Conservation (phyloP, 2,329 filamentous ascomycete genomes). For the Coleophoma cylindrospora region DNA sequence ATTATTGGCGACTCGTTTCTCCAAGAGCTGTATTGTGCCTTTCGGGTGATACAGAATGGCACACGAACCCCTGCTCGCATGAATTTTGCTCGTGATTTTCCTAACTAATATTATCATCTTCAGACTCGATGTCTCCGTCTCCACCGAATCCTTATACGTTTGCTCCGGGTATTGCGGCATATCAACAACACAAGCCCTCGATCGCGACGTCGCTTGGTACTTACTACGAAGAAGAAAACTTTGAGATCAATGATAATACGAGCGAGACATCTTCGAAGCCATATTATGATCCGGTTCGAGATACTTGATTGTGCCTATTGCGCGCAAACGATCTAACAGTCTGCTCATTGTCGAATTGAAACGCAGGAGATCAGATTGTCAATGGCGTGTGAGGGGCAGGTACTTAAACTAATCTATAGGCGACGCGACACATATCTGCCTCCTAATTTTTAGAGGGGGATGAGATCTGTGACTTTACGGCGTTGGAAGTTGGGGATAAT, state of each 20-base stretch:
- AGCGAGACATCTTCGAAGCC: not conserved
- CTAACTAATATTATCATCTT: not conserved
- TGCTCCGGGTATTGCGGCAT: not conserved
- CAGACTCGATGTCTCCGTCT: not conserved
- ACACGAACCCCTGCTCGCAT: not conserved
- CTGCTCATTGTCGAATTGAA: too few species aligned
- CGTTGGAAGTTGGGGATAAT: not conserved
- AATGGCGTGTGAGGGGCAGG: too few species aligned
- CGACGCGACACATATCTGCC: not conserved
- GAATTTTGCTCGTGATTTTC: not conserved
- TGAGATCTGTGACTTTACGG: not conserved
- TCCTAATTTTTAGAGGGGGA: not conserved
- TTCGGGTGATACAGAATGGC: not conserved
- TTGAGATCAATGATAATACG: not conserved
- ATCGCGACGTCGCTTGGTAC: not conserved
- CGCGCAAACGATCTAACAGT: not conserved
- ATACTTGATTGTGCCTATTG: not conserved
- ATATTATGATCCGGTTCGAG: not conserved
- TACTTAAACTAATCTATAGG: not conserved
- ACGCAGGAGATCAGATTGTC: too few species aligned
- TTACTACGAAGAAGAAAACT: not conserved
- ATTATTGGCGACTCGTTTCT: too few species aligned
- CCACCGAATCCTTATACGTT: not conserved
- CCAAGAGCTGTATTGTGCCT: not conserved
- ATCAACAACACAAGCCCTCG: not conserved